A percentile compares a stretch with the other conserved stretches of the same genome.
Conservation (phyloP, 2,329 filamentous ascomycete species). For the Diaporthe velutina region DNA sequence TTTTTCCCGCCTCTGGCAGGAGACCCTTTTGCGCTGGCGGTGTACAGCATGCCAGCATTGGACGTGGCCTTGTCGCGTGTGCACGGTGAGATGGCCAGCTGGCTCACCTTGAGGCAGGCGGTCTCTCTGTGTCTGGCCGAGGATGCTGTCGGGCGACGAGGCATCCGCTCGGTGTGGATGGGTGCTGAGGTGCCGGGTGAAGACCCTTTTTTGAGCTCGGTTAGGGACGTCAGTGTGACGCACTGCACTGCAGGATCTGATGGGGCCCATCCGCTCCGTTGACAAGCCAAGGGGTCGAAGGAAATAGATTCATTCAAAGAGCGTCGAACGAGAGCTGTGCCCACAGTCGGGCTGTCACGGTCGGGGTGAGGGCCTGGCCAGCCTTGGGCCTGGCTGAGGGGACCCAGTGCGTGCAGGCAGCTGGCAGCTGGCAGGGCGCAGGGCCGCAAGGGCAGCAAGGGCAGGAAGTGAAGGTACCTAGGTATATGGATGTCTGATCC, state of each 20-base stretch:
- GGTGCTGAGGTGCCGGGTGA: neutral
- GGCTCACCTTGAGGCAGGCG: neutral
- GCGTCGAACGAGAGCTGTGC: neutral
- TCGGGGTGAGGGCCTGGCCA: neutral
- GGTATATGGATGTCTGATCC: slow-evolving; percentile 10
- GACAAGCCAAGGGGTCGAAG: slow-evolving; percentile 5
- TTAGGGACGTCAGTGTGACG: slow-evolving; percentile 20
- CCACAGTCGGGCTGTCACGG: slow-evolving; percentile 24
- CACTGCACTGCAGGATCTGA: slow-evolving; percentile 10
- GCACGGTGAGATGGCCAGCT: slow-evolving; percentile 8
- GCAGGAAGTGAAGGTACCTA: neutral
- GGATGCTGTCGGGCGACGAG: neutral
- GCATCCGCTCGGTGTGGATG: neutral
- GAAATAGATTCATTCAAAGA: slow-evolving; percentile 9
- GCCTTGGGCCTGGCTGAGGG: neutral
- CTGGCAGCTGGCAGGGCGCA: slow-evolving; percentile 7
- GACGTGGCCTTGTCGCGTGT: neutral
- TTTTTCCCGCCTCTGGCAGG: neutral
- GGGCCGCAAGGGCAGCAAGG: neutral
- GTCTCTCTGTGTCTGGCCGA: neutral
- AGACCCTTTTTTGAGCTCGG: neutral
- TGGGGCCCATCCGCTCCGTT: neutral
- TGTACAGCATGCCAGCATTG: neutral
- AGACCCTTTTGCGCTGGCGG: slow-evolving; percentile 19
- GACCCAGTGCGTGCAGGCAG: neutral